Conservation (phyloP, 2,329 filamentous ascomycete species). For the Rutstroemia sp. region DNA sequence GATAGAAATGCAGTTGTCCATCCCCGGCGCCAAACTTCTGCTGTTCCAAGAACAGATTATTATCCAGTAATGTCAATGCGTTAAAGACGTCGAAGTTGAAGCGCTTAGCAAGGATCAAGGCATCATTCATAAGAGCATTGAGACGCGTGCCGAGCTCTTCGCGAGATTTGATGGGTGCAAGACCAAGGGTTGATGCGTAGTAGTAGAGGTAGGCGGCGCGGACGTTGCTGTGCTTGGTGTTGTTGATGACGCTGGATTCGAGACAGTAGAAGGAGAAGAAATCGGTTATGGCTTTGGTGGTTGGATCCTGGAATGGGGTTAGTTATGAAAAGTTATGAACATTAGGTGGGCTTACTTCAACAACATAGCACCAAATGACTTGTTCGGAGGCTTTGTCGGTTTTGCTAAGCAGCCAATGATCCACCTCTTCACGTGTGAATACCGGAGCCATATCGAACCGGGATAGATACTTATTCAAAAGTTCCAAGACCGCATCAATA, state of each 20-base stretch:
- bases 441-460: slow-evolving; percentile 80
- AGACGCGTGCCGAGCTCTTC: slow-evolving; percentile 67
- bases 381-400: slow-evolving; percentile 61
- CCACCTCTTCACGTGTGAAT: slow-evolving; percentile 71
- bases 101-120: slow-evolving; percentile 79
- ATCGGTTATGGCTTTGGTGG: slow-evolving; percentile 79
- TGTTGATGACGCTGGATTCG: slow-evolving; percentile 84
- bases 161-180: slow-evolving; percentile 48
- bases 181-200: slow-evolving; percentile 79
- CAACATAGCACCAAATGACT: slow-evolving; percentile 90
- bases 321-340: not conserved
- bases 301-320: slow-evolving; percentile 36
- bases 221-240: slow-evolving; percentile 69
- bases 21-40: slow-evolving; percentile 94
- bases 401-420: slow-evolving; percentile 80
- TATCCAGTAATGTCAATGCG: slow-evolving; percentile 87
- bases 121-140: slow-evolving; percentile 74
- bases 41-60: slow-evolving; percentile 84
- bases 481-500: slow-evolving; percentile 62
- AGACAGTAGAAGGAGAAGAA: slow-evolving; percentile 97
- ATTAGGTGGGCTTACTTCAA: slow-evolving; percentile 50
- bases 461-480: slow-evolving; percentile 70
- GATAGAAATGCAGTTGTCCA: slow-evolving; percentile 90
- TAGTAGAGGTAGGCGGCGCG: slow-evolving; percentile 95
- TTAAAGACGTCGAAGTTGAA: slow-evolving; percentile 93